These are phyloP conservation scores for Calonectria fujianensis DNA, from an alignment of 2,329 filamentous ascomycete genomes.

Conservation along the genomic window DNA sequence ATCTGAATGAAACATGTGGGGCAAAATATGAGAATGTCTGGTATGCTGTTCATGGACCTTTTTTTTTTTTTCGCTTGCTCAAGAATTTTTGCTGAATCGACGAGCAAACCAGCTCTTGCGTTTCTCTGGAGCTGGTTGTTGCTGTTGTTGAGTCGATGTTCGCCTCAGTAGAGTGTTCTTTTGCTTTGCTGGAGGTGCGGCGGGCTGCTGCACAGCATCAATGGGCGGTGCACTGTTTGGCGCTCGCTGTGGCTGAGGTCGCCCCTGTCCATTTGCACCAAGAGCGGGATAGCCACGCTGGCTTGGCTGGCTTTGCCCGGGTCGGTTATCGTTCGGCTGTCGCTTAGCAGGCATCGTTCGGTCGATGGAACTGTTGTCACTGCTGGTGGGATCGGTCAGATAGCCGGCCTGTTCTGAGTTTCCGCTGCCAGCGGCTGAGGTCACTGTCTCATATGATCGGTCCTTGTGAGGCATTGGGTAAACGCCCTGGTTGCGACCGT, in stretches of 20 bases:
- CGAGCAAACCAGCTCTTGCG: slow-evolving; percentile 93
- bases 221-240: slow-evolving; percentile 51
- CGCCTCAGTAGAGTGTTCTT: slow-evolving; percentile 55
- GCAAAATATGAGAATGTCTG: slow-evolving; percentile 25
- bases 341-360: slow-evolving; percentile 77
- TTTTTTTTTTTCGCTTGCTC: slow-evolving; percentile 27
- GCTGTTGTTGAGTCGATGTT: slow-evolving; percentile 55
- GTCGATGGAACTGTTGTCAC: slow-evolving; percentile 94
- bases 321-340: slow-evolving; percentile 77
- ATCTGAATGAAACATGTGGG: slow-evolving; percentile 41
- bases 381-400: slow-evolving; percentile 89
- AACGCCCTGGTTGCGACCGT: slow-evolving; percentile 66
- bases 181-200: slow-evolving; percentile 54
- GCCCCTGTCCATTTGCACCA: slow-evolving; percentile 52
- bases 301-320: slow-evolving; percentile 65
- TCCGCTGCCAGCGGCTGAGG: slow-evolving; percentile 83
- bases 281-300: slow-evolving; percentile 64
- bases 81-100: slow-evolving; percentile 80
- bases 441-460: slow-evolving; percentile 90
- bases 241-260: slow-evolving; percentile 52
- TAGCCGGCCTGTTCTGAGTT: slow-evolving; percentile 86
- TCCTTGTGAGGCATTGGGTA: slow-evolving; percentile 79
- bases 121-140: slow-evolving; percentile 74
- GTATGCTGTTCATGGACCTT: slow-evolving; percentile 18
- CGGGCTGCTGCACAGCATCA: slow-evolving; percentile 41